phyloP scores from a whole-genome alignment of 352 stramenopile genomes.

The Phytophthora podocarpi region DNA sequence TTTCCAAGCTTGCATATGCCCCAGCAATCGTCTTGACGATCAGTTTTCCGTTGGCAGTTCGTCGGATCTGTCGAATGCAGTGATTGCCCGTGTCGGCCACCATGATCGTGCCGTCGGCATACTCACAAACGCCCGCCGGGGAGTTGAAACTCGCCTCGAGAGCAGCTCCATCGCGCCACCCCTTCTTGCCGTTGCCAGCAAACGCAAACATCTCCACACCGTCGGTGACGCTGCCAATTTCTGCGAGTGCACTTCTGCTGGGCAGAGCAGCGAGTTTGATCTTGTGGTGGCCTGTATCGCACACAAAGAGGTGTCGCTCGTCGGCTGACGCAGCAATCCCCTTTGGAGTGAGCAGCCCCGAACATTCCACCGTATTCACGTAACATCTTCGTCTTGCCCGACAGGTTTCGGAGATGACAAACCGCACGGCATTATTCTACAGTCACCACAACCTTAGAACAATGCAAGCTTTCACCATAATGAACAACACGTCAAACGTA shows the following conservation, averaged over 20 bases:
- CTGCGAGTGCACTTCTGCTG: constrained; percentile 23
- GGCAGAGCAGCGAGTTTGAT: constrained; percentile 55
- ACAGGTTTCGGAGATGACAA: constrained; percentile 18
- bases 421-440: constrained; percentile 51
- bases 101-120: constrained; percentile 41
- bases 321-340: constrained; percentile 48
- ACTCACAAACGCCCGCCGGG: constrained; percentile 44
- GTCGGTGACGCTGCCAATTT: constrained; percentile 4
- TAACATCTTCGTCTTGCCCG: not conserved
- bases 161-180: constrained; percentile 47
- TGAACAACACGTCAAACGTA: constrained; percentile 14
- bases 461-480: too few relatives aligned
- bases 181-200: constrained; percentile 49
- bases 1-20: constrained; percentile 10
- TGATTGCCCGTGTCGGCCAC: constrained; percentile 61
- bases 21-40: constrained; percentile 48
- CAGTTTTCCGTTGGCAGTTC: constrained; percentile 29
- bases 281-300: constrained; percentile 57
- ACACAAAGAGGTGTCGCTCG: constrained; percentile 53
- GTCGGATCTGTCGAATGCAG: constrained; percentile 53
- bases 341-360: constrained; percentile 50
- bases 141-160: constrained; percentile 48
- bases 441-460: constrained; percentile 3
- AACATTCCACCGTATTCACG: constrained; percentile 35
- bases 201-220: constrained; percentile 51